A percentile compares a stretch with the other conserved stretches of the same genome.
These are phyloP conservation scores for Boechera divaricarpa DNA, from an alignment of 345 rosid genomes.

Conservation along the genomic window DNA sequence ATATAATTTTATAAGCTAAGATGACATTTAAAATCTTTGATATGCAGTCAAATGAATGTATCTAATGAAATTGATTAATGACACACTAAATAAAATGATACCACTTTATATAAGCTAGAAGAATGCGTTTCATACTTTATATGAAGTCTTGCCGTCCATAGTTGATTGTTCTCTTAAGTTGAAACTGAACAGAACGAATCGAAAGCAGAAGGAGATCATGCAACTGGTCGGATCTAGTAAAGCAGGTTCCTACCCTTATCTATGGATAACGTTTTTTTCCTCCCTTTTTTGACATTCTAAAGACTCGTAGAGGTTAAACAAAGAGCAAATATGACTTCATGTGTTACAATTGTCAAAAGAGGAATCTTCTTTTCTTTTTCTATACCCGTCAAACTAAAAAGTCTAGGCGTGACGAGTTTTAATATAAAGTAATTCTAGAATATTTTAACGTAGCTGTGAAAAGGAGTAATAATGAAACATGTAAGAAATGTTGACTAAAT, in stretches of 20 bases:
- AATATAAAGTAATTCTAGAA: constrained; percentile 2
- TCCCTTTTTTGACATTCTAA: constrained; percentile 39
- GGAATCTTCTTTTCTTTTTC: constrained; percentile 24
- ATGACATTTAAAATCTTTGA: neutral
- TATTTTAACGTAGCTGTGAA: constrained; percentile 15
- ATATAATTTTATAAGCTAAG: neutral
- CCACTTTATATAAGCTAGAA: too few relatives aligned
- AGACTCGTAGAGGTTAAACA: constrained; percentile 19
- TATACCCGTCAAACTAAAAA: constrained; percentile 30
- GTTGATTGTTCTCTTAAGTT: constrained; percentile 12
- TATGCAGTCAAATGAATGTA: constrained; percentile 12
- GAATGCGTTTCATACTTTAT: neutral
- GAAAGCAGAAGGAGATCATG: constrained; percentile 29
- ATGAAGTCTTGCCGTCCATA: constrained; percentile 11
- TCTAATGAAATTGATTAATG: neutral
- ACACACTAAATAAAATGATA: neutral
- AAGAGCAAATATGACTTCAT: constrained; percentile 32
- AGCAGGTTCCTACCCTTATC: constrained; percentile 20
- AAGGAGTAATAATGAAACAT: neutral
- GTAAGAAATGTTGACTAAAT: constrained; percentile 28
- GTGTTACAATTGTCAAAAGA: constrained; percentile 45
- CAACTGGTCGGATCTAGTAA: constrained; percentile 33
- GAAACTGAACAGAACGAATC: constrained; percentile 24
- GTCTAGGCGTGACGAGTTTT: constrained; percentile 35
- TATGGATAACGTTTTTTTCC: constrained; percentile 35